phyloP scores from a whole-genome alignment of 2,329 filamentous ascomycete species.

The Pseudogymnoascus sp. region DNA sequence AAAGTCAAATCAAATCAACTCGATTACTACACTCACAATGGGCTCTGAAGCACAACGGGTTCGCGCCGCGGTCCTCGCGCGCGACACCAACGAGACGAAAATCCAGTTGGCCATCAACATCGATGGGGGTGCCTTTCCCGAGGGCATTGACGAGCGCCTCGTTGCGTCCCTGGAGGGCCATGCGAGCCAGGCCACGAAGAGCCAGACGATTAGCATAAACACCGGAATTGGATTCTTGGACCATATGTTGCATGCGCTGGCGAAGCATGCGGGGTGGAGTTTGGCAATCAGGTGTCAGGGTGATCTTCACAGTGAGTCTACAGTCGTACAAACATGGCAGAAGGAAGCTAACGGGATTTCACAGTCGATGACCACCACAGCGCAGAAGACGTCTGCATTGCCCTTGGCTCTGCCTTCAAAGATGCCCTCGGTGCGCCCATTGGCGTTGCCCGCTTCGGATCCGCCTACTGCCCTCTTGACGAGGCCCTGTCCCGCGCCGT shows the following conservation, averaged over 20 bases:
- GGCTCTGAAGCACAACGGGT: slow-evolving; percentile 2
- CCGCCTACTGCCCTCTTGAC: slow-evolving; percentile 87
- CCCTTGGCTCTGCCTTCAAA: slow-evolving; percentile 79
- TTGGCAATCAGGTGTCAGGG: slow-evolving; percentile 74
- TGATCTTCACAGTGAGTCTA: slow-evolving; percentile 73
- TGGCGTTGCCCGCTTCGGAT: slow-evolving; percentile 83
- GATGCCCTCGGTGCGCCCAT: slow-evolving; percentile 66
- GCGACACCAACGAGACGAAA: slow-evolving; percentile 97
- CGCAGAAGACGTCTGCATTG: slow-evolving; percentile 88
- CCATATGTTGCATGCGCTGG: slow-evolving; percentile 95
- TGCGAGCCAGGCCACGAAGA: slow-evolving; percentile 74
- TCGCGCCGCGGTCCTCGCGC: slow-evolving; percentile 55
- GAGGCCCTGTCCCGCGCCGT: slow-evolving; percentile 91
- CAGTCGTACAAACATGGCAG: background rate
- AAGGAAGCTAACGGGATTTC: background rate
- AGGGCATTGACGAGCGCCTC: slow-evolving; percentile 50
- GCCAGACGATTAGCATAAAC: slow-evolving; percentile 78
- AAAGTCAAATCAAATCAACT: slow-evolving; percentile 1
- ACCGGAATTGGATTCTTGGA: slow-evolving; percentile 97
- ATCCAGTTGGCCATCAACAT: slow-evolving; percentile 89
- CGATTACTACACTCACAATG: slow-evolving; percentile 3
- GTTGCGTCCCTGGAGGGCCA: slow-evolving; percentile 51
- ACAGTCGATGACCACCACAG: slow-evolving; percentile 97
- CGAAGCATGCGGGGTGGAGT: slow-evolving; percentile 95
- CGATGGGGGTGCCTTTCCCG: slow-evolving; percentile 74